A percentile compares a stretch with the other conserved stretches of the same genome.
Evolutionary conservation across 176 grass and related monocot genomes (phyloP).

Genomic region (Tillandsia leiboldiana): DNA sequence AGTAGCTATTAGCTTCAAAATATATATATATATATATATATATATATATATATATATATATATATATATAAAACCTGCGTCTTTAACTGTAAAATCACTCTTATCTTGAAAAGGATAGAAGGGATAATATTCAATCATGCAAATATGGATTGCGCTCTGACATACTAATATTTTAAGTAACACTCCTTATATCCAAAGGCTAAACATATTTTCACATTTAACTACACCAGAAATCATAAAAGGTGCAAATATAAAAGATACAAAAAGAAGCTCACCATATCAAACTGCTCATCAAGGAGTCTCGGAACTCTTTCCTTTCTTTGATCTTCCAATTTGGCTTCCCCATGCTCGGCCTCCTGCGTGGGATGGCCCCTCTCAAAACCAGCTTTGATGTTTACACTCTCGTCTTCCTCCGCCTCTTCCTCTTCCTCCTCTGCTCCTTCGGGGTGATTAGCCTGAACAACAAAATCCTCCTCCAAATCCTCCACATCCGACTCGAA

Average conservation of each 20-base stretch:
- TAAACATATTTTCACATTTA: too few species aligned
- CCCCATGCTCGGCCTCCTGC: conserved; percentile 19
- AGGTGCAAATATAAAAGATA: not conserved
- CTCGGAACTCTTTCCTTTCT: conserved; percentile 46
- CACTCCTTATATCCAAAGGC: too few species aligned
- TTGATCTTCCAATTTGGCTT: conserved; percentile 27
- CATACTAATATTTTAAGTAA: too few species aligned
- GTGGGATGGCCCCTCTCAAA: not conserved
- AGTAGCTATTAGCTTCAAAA: not conserved
- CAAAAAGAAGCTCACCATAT: conserved; percentile 45
- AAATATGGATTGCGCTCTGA: too few species aligned
- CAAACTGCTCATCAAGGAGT: conserved; percentile 84
- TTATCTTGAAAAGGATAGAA: too few species aligned
- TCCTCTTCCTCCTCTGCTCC: conserved; percentile 28
- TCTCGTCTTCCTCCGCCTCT: conserved; percentile 18
- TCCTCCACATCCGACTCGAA: conserved; percentile 49
- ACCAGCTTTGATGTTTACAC: conserved; percentile 24
- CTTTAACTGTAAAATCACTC: too few species aligned
- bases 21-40: not conserved
- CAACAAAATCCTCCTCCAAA: conserved; percentile 91
- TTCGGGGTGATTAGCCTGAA: conserved; percentile 66
- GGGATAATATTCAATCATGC: too few species aligned
- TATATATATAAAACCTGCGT: too few species aligned
- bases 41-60: too few species aligned
- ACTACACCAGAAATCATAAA: too few species aligned